These are phyloP conservation scores for Talaromyces piceae DNA, from an alignment of 2,329 filamentous ascomycete genomes.

Conservation along the genomic window DNA sequence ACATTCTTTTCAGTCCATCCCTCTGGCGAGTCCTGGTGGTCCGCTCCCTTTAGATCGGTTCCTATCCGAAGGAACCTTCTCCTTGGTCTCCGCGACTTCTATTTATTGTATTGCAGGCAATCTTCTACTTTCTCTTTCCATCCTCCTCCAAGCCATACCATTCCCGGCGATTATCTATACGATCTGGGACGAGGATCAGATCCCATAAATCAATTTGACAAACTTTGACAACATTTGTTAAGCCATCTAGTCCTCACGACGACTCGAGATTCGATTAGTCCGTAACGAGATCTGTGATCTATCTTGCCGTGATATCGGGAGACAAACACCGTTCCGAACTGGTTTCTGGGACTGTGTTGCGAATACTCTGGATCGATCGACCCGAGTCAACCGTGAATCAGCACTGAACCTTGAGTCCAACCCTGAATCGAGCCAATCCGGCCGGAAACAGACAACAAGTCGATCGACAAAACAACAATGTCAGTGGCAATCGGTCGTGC, in stretches of 20 bases:
- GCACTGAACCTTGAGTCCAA: slow-evolving; percentile 6
- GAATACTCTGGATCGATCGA: background rate
- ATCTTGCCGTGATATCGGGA: background rate
- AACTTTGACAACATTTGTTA: background rate
- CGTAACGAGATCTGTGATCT: slow-evolving; percentile 8
- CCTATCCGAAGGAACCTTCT: slow-evolving; percentile 14
- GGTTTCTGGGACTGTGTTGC: background rate
- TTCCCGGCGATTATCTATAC: background rate
- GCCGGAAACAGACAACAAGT: no score
- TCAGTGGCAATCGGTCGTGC: slow-evolving; percentile 34
- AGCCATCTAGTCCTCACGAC: background rate
- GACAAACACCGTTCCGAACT: background rate
- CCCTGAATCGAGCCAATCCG: background rate
- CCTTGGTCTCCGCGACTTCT: slow-evolving; percentile 5
- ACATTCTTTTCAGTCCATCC: slow-evolving; percentile 11
- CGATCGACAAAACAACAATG: slow-evolving; percentile 18
- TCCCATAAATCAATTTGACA: background rate
- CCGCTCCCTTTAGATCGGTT: slow-evolving; percentile 26
- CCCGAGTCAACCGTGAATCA: slow-evolving; percentile 1
- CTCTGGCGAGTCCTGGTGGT: slow-evolving; percentile 31
- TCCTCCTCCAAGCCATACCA: no score
- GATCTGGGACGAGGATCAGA: background rate
- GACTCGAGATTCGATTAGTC: background rate
- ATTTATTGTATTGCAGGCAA: slow-evolving; percentile 11
- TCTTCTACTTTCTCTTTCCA: slow-evolving; percentile 7